These are phyloP conservation scores for Fusarium lateritium DNA, from an alignment of 2,329 filamentous ascomycete genomes.

Conservation along the genomic window DNA sequence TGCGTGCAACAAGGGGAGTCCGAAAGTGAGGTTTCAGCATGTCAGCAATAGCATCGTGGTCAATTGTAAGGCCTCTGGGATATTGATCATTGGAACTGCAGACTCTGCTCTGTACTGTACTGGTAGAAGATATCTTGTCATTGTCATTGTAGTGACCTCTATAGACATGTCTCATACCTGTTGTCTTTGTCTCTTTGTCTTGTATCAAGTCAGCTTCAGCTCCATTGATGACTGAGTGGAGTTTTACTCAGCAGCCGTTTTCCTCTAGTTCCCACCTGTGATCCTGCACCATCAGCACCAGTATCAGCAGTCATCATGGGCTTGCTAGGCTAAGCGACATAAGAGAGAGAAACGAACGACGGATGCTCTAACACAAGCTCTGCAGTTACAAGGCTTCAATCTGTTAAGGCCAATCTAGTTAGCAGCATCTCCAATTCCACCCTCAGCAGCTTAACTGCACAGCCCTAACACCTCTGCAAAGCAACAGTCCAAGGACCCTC, in stretches of 20 bases:
- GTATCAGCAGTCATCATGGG: constrained; percentile 19
- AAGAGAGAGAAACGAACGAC: neutral
- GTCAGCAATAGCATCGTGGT: neutral
- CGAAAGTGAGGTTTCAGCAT: constrained; percentile 8
- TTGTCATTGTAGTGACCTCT: neutral
- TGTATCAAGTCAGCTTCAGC: constrained; percentile 10
- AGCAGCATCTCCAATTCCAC: neutral
- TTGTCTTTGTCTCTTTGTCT: constrained; percentile 10
- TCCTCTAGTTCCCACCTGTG: constrained; percentile 17
- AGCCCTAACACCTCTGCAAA: constrained; percentile 14
- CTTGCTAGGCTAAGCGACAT: neutral
- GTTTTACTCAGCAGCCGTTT: constrained; percentile 2
- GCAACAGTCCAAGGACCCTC: constrained; percentile 25
- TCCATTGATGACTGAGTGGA: constrained; percentile 18
- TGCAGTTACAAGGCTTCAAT: neutral
- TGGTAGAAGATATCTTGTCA: neutral
- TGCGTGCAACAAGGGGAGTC: constrained; percentile 3
- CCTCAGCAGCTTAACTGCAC: neutral
- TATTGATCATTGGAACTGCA: too few species aligned
- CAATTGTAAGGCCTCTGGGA: neutral
- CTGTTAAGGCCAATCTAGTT: neutral
- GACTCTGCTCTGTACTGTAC: neutral
- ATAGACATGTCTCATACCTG: neutral
- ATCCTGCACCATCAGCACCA: constrained; percentile 19
- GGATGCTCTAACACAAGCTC: neutral